These are phyloP conservation scores for Globisporangium parvum DNA, from an alignment of 352 stramenopile species.

Conservation along the genomic window DNA sequence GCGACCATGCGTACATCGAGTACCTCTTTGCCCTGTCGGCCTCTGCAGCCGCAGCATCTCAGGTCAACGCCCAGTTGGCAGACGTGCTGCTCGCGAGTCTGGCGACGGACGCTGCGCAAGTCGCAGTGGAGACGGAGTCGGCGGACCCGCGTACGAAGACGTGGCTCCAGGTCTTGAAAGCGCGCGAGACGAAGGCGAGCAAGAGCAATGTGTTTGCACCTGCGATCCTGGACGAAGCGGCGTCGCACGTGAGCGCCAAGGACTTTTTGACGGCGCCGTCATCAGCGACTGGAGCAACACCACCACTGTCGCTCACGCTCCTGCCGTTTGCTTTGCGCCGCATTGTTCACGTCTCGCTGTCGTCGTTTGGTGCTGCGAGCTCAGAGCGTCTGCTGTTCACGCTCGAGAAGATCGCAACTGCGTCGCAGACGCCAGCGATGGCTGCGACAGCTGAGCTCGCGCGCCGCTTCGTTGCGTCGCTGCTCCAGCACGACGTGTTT, in stretches of 20 bases:
- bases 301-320: conserved; percentile 24
- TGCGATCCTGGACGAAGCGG: conserved; percentile 32
- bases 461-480: conserved; percentile 42
- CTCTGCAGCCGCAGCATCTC: neutral
- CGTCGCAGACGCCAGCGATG: conserved; percentile 3
- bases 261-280: conserved; percentile 33
- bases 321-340: conserved; percentile 54
- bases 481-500: conserved; percentile 46
- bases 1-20: conserved; percentile 59
- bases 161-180: conserved; percentile 32
- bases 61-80: neutral
- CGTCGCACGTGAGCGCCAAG: conserved; percentile 42
- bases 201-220: conserved; percentile 17
- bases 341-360: conserved; percentile 35
- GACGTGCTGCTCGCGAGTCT: conserved; percentile 32
- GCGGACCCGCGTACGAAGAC: neutral
- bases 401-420: conserved; percentile 48
- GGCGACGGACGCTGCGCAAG: conserved; percentile 10
- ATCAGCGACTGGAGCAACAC: neutral
- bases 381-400: conserved; percentile 48
- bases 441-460: conserved; percentile 24
- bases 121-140: neutral
- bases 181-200: conserved; percentile 13
- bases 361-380: conserved; percentile 30
- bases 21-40: conserved; percentile 31